phyloP scores from a whole-genome alignment of 805 yeast genomes.

The Kazachstania martiniae region DNA sequence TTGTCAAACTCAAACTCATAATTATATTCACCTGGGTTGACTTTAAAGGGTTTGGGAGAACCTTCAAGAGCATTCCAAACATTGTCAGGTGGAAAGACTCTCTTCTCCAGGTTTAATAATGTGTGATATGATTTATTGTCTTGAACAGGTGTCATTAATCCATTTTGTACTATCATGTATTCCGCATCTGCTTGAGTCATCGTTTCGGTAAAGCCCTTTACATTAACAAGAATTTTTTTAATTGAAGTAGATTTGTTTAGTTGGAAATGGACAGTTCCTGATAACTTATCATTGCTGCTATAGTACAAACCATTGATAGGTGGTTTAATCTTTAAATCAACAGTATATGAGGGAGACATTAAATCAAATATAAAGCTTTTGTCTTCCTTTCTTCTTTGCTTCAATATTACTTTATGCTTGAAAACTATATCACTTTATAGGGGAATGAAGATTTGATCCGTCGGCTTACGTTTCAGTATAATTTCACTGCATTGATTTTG shows the following conservation, averaged over 20 bases:
- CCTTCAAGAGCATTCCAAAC: constrained; percentile 25
- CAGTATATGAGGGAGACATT: constrained; percentile 16
- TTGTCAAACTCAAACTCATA: constrained; percentile 19
- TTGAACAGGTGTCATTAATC: constrained; percentile 19
- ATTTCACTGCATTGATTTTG: too few species aligned
- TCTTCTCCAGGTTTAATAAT: constrained; percentile 10
- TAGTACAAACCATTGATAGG: constrained; percentile 24
- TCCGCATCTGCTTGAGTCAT: constrained; percentile 17
- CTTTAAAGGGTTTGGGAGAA: constrained; percentile 20
- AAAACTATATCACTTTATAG: too few species aligned
- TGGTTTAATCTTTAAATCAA: constrained; percentile 12
- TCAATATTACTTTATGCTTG: too few species aligned
- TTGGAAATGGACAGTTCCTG: constrained; percentile 18
- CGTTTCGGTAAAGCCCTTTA: constrained; percentile 26
- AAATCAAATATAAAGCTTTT: neutral
- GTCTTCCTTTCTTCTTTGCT: too few species aligned
- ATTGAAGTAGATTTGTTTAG: constrained; percentile 20
- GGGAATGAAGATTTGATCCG: too few species aligned
- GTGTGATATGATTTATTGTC: constrained; percentile 21
- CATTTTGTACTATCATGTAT: constrained; percentile 14
- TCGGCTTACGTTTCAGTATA: too few species aligned
- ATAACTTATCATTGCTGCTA: constrained; percentile 20
- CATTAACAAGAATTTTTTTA: constrained; percentile 42
- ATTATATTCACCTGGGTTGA: constrained; percentile 20
- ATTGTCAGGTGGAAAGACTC: constrained; percentile 26